Conservation (phyloP, 257 asterid genomes). For the Nicotiana attenuata region DNA sequence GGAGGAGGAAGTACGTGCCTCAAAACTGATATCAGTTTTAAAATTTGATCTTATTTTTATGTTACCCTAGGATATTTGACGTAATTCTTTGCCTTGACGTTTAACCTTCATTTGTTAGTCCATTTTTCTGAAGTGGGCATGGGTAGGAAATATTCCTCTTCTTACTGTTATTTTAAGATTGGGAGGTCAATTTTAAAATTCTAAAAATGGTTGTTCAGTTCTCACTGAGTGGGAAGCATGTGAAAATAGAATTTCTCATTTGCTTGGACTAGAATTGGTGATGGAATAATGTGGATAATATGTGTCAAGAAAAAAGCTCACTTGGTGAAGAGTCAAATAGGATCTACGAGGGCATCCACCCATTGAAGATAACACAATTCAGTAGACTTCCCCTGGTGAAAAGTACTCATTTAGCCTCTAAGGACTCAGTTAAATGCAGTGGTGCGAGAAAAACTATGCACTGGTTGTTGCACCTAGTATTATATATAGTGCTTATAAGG, state of each 20-base stretch:
- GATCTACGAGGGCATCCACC: not conserved
- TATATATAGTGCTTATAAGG: not conserved
- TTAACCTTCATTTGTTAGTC: not conserved
- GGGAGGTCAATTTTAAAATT: not conserved
- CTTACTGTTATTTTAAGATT: not conserved
- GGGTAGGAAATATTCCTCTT: not conserved
- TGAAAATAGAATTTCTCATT: not conserved
- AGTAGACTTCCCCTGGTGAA: not conserved
- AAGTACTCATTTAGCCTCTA: not conserved
- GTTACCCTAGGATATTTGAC: not conserved
- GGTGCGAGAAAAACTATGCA: not conserved
- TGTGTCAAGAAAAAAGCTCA: not conserved
- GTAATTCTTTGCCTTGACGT: not conserved
- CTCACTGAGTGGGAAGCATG: not conserved
- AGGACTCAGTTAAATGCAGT: not conserved
- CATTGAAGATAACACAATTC: not conserved
- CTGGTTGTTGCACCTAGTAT: not conserved
- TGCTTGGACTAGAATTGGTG: not conserved
- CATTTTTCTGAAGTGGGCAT: not conserved
- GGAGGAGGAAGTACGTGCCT: conserved; percentile 61
- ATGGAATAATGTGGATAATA: not conserved
- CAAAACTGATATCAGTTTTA: not conserved
- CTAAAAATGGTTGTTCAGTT: not conserved
- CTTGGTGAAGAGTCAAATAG: not conserved
- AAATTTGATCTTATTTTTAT: conserved; percentile 1